A percentile compares a stretch with the other conserved stretches of the same genome.
These are phyloP conservation scores for Blastobotrys mokoenaii DNA, from an alignment of 805 yeast species.

Conservation along the genomic window DNA sequence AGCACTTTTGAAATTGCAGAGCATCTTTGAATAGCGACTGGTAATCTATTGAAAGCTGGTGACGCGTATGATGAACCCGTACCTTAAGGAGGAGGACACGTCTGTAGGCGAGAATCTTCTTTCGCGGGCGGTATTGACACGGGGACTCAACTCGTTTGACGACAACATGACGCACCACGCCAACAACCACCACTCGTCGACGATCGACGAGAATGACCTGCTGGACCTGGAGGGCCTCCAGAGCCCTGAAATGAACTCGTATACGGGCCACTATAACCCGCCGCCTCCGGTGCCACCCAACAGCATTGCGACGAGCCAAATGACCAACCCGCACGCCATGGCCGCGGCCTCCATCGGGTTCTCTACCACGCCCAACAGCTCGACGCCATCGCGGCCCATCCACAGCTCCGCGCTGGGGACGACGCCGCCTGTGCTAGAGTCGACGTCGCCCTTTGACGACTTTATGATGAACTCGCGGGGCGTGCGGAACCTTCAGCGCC, in stretches of 20 bases:
- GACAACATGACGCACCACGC: background rate
- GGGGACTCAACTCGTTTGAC: constrained; percentile 13
- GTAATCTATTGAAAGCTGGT: no score
- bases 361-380: constrained; percentile 5
- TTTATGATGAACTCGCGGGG: constrained; percentile 13
- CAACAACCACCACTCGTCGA: constrained; percentile 8
- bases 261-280: constrained; percentile 1
- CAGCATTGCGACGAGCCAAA: background rate
- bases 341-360: constrained; percentile 13
- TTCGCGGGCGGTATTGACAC: constrained; percentile 12
- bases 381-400: constrained; percentile 3
- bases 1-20: no score
- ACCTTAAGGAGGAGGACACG: constrained; percentile 9
- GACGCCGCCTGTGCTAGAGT: constrained; percentile 22
- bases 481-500: constrained; percentile 2
- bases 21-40: no score
- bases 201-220: constrained; percentile 20
- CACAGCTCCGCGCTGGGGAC: constrained; percentile 8
- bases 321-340: constrained; percentile 6
- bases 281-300: constrained; percentile 6
- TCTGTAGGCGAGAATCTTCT: constrained; percentile 2
- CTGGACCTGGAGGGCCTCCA: constrained; percentile 19
- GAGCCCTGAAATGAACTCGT: constrained; percentile 11
- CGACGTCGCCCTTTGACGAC: constrained; percentile 26
- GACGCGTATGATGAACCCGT: constrained; percentile 7